These are phyloP conservation scores for Tylopilus plumbeoviolaceoides DNA, from an alignment of 768 basidiomycete species.

Conservation along the genomic window DNA sequence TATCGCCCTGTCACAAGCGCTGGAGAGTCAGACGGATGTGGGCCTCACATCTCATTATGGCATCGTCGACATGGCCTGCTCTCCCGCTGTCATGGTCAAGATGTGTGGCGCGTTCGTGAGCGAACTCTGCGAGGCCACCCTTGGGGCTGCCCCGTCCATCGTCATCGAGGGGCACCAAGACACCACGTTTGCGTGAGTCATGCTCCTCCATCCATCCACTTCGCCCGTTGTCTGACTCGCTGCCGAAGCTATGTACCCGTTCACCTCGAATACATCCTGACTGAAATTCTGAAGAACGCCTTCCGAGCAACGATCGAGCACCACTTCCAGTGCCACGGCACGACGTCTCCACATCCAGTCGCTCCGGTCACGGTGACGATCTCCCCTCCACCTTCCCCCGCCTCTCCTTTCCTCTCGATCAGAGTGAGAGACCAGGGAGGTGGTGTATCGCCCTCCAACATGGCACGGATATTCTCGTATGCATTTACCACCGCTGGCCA, in stretches of 20 bases:
- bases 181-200: constrained; percentile 73
- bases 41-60: constrained; percentile 50
- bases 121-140: constrained; percentile 80
- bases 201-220: not conserved
- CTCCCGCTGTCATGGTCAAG: constrained; percentile 66
- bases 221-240: constrained; percentile 9
- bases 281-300: constrained; percentile 87
- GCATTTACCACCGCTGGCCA: constrained; percentile 84
- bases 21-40: constrained; percentile 38
- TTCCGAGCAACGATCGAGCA: constrained; percentile 87
- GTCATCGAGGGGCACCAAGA: constrained; percentile 67
- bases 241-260: constrained; percentile 73
- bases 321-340: constrained; percentile 44
- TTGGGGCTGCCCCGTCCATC: constrained; percentile 66
- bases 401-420: constrained; percentile 58
- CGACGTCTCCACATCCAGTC: constrained; percentile 34
- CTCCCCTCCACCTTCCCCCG: constrained; percentile 45
- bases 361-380: constrained; percentile 72
- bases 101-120: constrained; percentile 83
- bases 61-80: constrained; percentile 70
- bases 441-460: constrained; percentile 69
- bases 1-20: constrained; percentile 72
- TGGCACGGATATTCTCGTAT: constrained; percentile 83
- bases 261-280: constrained; percentile 87
- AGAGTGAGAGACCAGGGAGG: constrained; percentile 85